Base-by-base conservation (phyloP, 1,139 yeast genomes). In the Magnusiomyces fungicola region DNA sequence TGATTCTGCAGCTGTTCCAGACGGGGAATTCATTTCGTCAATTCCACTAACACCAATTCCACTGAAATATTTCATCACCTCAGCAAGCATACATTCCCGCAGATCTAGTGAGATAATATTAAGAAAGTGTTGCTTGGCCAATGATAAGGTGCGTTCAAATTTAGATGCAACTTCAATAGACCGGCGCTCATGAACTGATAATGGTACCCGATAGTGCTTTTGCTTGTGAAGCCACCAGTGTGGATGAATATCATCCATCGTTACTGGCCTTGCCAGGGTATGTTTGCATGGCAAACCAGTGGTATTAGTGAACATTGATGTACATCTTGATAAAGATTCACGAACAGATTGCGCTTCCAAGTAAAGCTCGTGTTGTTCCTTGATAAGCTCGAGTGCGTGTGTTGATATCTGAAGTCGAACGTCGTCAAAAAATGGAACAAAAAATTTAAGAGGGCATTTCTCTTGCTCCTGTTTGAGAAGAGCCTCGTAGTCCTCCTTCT, bases 231-330 rank as follows among this genome's bases (percentile, higher is more conserved):
- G 38, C 53, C 51, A 50, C 53, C 53, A 50, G 45, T 50, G 53
- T 3, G 53, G 48, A 36, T 50, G 49, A 4, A 47, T 42, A 37
- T 50, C 53, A 7, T 45, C 50, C 51, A 50, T 48, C 1, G 51
- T 48, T 2, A 45, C 50, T 12, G 53, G 53, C 22, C 53, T 47
- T 19, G 53, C 49, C 1, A 50, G 42, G 3, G 51, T 50, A 34
- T 50, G 53, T 33, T 50, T 50, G 39, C 53, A 50, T 3, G 53
- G 53, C 9, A 50, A 42, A 1, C 53, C 53, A 4, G 53, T 50
- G 29, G 53, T 50, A 10, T 48, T 48, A 9, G 51, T 50, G 36
- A 50, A 50, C 49, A 50, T 46, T 24, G 51, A 43, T 2, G 53
- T 50, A 39, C 53, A 50, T 29, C 53, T 25, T 25, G 46, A 48